Evolutionary conservation across 208 protist genomes (phyloP), one percentile per base, ranked within the genome.

Genomic region (Leishmania tropica): DNA sequence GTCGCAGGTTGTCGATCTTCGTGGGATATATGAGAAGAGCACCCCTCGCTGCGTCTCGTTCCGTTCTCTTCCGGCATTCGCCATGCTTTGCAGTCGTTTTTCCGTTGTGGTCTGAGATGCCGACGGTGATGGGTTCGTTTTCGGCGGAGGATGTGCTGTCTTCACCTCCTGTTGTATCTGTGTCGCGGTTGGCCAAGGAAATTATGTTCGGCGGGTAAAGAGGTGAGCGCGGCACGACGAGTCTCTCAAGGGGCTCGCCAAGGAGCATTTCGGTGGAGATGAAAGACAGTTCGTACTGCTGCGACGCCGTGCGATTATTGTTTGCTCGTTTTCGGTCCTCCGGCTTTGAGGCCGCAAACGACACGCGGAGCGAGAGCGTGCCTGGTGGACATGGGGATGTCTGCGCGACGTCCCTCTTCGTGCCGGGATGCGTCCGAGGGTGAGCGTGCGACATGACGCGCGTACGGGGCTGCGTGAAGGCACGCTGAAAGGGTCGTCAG

Each of bases 1-100:
- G 84, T 11, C 70, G 58, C 24, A 75, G 75, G 74, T 90, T 82
- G 75, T 90, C 82, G 67, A 90, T 88, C 62, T 65, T 74, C 73
- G 80, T 81, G 5, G 85, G 85, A 48, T 84, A 83, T 31, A 88
- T 88, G 35, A 88, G 81, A 31, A 88, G 53, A 5, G 85, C 81
- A 0, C 62, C 75, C 24, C 56, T 47, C 1, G 76, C 67, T n/a
- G 67, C 53, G 73, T 78, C 75, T 0, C 1, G 47, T 6, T 37
- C 11, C 2, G 72, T 40, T 8, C 1, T 35, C 8, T 72, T 71
- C 15, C 3, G n/a, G 31, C 19, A 13, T 11, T 54, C 13, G 65
- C 6, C 40, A 24, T 60, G 47, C 11, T 60, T 42, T 8, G 40
- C 7, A 3, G 35, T 19, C 10, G 76, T 17, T 35, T 74, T 54